A percentile compares a stretch with the other conserved stretches of the same genome.
These are phyloP conservation scores for Closterium sp. DNA, from an alignment of 139 green algal genomes.

Conservation along the genomic window DNA sequence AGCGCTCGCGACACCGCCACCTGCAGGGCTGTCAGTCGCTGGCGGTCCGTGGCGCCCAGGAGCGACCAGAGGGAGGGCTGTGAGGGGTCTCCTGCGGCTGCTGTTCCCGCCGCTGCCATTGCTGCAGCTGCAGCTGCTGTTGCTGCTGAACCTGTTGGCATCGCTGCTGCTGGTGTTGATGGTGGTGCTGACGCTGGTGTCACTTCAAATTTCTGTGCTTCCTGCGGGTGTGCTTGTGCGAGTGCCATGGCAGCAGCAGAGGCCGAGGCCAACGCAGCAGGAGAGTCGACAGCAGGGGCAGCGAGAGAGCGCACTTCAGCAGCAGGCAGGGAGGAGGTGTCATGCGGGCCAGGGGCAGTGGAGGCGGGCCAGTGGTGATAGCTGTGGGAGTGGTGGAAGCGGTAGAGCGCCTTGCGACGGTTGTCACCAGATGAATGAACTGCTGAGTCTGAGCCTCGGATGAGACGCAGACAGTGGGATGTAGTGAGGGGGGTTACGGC, in stretches of 20 bases:
- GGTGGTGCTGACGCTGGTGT: background rate
- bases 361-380: background rate
- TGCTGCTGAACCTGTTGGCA: background rate
- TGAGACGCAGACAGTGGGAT: no score
- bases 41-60: background rate
- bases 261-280: no score
- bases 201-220: background rate
- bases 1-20: constrained; percentile 17
- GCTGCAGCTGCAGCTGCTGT: background rate
- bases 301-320: background rate
- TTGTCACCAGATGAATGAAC: no score
- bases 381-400: background rate
- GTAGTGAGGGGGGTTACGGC: no score
- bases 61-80: background rate
- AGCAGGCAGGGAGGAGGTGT: background rate
- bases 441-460: no score
- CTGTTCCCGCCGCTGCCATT: background rate
- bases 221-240: background rate
- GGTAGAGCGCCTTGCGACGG: no score
- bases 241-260: background rate
- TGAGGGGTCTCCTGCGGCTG: background rate
- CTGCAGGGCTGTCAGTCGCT: background rate
- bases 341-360: background rate
- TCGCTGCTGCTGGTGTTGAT: background rate
- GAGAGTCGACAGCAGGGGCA: background rate